Percentiles rank a stretch among this genome's conserved stretches.
These are phyloP conservation scores for Candida andamanensis DNA, from an alignment of 805 yeast species.

Conservation along the genomic window DNA sequence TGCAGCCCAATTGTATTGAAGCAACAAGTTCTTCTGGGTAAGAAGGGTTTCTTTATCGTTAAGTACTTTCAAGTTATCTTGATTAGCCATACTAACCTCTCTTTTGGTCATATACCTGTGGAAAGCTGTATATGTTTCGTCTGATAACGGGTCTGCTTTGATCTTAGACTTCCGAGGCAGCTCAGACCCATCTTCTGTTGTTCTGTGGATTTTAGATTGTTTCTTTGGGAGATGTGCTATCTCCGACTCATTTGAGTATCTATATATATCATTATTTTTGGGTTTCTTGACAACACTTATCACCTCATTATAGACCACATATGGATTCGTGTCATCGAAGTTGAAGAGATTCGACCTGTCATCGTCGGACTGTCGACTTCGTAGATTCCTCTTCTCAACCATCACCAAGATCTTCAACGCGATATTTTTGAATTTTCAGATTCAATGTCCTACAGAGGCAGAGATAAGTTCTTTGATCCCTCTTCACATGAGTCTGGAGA, in stretches of 20 bases:
- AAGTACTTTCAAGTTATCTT: slow-evolving; percentile 49
- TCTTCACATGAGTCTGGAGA: no score
- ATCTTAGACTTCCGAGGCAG: slow-evolving; percentile 9
- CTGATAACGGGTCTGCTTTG: slow-evolving; percentile 40
- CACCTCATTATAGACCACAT: slow-evolving; percentile 12
- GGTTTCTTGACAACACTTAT: slow-evolving; percentile 11
- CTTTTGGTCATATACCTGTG: slow-evolving; percentile 61
- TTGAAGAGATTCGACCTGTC: slow-evolving; percentile 21
- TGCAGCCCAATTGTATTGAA: slow-evolving; percentile 43
- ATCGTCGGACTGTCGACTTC: slow-evolving; percentile 17
- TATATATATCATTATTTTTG: no score
- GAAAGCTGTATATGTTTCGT: slow-evolving; percentile 36
- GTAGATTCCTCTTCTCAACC: slow-evolving; percentile 14
- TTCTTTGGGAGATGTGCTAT: not conserved
- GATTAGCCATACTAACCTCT: slow-evolving; percentile 54
- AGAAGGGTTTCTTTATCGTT: slow-evolving; percentile 54
- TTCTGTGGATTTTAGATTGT: not conserved
- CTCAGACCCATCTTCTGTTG: no score
- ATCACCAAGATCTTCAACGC: not conserved
- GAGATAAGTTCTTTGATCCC: no score
- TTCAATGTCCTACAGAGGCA: slow-evolving; percentile 21
- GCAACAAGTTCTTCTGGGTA: slow-evolving; percentile 36
- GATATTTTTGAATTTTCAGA: no score
- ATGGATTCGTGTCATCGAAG: slow-evolving; percentile 28
- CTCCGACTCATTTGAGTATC: not conserved